Evolutionary conservation across 345 rosid species (phyloP).

Genomic region (Carallia pectinifolia): DNA sequence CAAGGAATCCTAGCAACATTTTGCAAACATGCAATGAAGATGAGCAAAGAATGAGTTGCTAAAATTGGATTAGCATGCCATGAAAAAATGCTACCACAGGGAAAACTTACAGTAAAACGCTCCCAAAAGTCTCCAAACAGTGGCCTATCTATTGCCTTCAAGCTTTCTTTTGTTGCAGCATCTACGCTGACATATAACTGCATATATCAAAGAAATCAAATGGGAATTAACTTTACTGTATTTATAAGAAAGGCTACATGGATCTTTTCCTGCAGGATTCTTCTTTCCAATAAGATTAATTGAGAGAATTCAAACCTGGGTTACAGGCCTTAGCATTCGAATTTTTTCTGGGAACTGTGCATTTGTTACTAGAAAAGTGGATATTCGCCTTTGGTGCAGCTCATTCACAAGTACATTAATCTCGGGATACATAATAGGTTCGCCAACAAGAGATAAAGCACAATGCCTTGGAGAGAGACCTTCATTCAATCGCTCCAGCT

Average conservation of each 20-base stretch:
- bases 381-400: conserved; percentile 75
- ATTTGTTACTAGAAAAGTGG: conserved; percentile 95
- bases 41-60: too few relatives aligned
- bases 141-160: conserved; percentile 96
- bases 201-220: conserved; percentile 26
- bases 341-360: conserved; percentile 97
- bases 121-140: conserved; percentile 99
- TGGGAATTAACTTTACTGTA: neutral
- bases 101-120: conserved; percentile 70
- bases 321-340: conserved; percentile 67
- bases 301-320: conserved; percentile 59
- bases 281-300: neutral
- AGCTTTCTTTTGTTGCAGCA: conserved; percentile 93
- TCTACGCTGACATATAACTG: conserved; percentile 98
- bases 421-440: conserved; percentile 97
- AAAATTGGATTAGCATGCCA: neutral
- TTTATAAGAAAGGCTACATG: conserved; percentile 1
- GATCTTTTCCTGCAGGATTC: neutral
- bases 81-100: neutral
- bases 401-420: conserved; percentile 88
- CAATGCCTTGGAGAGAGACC: conserved; percentile 92
- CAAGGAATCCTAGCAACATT: conserved; percentile 65
- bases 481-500: conserved; percentile 67
- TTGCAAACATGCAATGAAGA: neutral
- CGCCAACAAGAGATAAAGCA: conserved; percentile 97